Conservation (phyloP, 2,329 filamentous ascomycete genomes). For the Colletotrichum cuscutae region DNA sequence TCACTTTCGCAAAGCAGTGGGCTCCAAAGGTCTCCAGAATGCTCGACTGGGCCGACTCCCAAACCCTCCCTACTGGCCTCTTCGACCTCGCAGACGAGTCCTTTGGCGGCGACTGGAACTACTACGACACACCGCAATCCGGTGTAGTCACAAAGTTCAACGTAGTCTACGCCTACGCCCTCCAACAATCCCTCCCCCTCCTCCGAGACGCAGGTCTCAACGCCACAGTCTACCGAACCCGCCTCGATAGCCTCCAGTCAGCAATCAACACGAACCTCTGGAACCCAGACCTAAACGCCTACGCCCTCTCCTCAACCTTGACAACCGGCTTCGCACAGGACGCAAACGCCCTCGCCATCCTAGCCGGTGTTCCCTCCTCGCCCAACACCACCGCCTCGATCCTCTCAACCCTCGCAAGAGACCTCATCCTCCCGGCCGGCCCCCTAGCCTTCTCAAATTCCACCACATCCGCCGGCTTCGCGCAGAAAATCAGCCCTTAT, state of each 20-base stretch:
- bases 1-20: constrained; percentile 41
- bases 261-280: constrained; percentile 42
- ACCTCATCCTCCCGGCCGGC: constrained; percentile 32
- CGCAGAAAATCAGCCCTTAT: constrained; percentile 41
- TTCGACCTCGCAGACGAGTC: constrained; percentile 42
- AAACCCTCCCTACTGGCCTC: constrained; percentile 38
- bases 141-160: constrained; percentile 46
- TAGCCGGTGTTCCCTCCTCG: constrained; percentile 39
- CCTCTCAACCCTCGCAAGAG: constrained; percentile 35
- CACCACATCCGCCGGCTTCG: constrained; percentile 34
- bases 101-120: constrained; percentile 48
- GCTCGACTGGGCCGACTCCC: constrained; percentile 48
- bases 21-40: constrained; percentile 41
- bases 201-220: constrained; percentile 38
- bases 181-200: constrained; percentile 40
- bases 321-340: constrained; percentile 42
- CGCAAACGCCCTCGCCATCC: constrained; percentile 45
- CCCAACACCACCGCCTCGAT: neutral
- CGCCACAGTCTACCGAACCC: constrained; percentile 35
- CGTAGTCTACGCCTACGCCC: constrained; percentile 43
- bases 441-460: constrained; percentile 38
- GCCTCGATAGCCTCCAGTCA: constrained; percentile 39
- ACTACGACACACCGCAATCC: constrained; percentile 44
- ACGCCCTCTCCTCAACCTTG: constrained; percentile 38
- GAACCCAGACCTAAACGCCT: constrained; percentile 40